Evolutionary conservation across 1,139 yeast genomes (phyloP), one percentile per base, ranked within the genome.

Genomic region (Protomyces pachydermus): DNA sequence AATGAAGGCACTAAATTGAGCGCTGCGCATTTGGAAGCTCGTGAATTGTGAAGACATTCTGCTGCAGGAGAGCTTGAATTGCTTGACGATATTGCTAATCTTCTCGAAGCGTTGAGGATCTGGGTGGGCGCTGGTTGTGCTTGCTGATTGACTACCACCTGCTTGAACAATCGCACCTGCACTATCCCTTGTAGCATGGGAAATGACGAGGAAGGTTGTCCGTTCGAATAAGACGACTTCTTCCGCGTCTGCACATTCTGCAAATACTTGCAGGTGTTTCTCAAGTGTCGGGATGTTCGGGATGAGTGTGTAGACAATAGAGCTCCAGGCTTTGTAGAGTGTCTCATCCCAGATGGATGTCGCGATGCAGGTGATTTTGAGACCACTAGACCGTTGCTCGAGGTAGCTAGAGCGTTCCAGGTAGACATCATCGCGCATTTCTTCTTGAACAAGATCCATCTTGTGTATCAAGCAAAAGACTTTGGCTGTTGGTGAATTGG

Each of bases 281-380:
- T 91, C 93, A 73, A 91, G 88, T 18, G 84, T 76, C 60, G 84
- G 82, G 84, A 93, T 91, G 73, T 95, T 93, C 9, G 98, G 98
- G 67, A 93, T 91, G 70, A 93, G 80, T 1, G 97, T 88, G 73
- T 98, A 91, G 45, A 93, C 98, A 67, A 93, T 93, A 64, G 87
- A 88, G 3, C 97, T 88, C 99, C 99, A 93, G 0, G 98, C 98
- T 58, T 70, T 70, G 75, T 91, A 93, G 68, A 93, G 80, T 72
- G 95, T 86, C 75, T 93, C 98, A 75, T 93, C 98, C 98, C 98
- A 93, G 66, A 93, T 93, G 3, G 97, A 88, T 0, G 98, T 93
- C 5, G 97, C 93, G 73, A 91, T 91, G 8, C 98, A 87, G 18
- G 89, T 87, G 65, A 84, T 85, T 69, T 86, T 87, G 67, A 91